A percentile compares a stretch with the other conserved stretches of the same genome.
phyloP scores from a whole-genome alignment of 2,329 filamentous ascomycete species.

The Aspergillus quadricinctus region DNA sequence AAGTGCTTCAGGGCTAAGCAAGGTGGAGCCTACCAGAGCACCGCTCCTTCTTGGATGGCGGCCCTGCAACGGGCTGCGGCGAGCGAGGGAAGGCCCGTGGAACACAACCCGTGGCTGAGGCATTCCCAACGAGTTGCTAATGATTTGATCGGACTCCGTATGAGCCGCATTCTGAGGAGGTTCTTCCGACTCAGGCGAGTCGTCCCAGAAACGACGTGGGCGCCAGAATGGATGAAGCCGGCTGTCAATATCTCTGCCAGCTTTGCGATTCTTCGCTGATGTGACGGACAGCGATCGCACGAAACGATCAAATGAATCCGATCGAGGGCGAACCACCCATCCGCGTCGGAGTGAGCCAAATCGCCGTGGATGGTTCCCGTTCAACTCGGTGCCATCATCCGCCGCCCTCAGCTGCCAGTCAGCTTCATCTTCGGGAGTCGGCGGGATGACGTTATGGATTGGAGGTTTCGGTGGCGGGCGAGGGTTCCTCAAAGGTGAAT shows the following conservation, averaged over 20 bases:
- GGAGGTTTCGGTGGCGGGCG: slow-evolving; percentile 56
- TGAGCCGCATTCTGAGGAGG: slow-evolving; percentile 17
- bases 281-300: slow-evolving; percentile 37
- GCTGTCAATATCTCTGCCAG: slow-evolving; percentile 43
- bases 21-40: slow-evolving; percentile 27
- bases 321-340: slow-evolving; percentile 33
- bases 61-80: slow-evolving; percentile 27
- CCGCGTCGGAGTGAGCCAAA: slow-evolving; percentile 37
- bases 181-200: slow-evolving; percentile 43
- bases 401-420: slow-evolving; percentile 34
- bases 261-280: slow-evolving; percentile 40
- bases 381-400: slow-evolving; percentile 13
- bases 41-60: slow-evolving; percentile 25
- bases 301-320: slow-evolving; percentile 37
- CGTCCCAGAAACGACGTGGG: slow-evolving; percentile 61
- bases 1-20: slow-evolving; percentile 22
- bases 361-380: slow-evolving; percentile 24
- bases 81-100: slow-evolving; percentile 35
- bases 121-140: slow-evolving; percentile 55
- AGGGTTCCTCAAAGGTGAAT: slow-evolving; percentile 57
- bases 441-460: slow-evolving; percentile 51
- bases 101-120: slow-evolving; percentile 45
- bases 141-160: slow-evolving; percentile 36
- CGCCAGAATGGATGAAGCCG: slow-evolving; percentile 60
- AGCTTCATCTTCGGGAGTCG: slow-evolving; percentile 45